Evolutionary conservation across 768 basidiomycete genomes (phyloP).

Genomic region (Collybia sp.): DNA sequence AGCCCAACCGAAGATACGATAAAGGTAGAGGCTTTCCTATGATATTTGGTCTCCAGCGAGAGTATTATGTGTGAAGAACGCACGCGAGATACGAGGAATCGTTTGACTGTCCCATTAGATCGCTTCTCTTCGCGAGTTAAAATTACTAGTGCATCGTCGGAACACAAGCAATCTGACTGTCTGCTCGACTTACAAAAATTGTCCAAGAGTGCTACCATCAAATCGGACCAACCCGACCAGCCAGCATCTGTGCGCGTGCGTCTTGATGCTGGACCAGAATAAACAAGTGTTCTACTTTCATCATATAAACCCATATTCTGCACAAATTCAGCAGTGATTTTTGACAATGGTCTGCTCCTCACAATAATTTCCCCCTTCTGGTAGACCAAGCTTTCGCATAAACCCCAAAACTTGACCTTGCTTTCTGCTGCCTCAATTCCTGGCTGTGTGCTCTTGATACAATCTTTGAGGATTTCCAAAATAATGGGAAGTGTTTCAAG

Average conservation of each 20-base stretch:
- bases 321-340: background rate
- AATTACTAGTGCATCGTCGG: slow-evolving; percentile 40
- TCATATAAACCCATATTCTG: slow-evolving; percentile 84
- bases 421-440: slow-evolving; percentile 89
- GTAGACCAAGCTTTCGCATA: slow-evolving; percentile 72
- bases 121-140: slow-evolving; percentile 59
- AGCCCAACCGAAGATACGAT: slow-evolving; percentile 69
- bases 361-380: slow-evolving; percentile 82
- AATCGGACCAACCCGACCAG: slow-evolving; percentile 67
- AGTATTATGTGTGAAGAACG: slow-evolving; percentile 14
- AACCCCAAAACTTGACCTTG: slow-evolving; percentile 83
- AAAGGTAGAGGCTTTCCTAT: slow-evolving; percentile 69
- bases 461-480: slow-evolving; percentile 59
- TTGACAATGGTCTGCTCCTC: slow-evolving; percentile 18
- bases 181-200: slow-evolving; percentile 57
- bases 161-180: background rate
- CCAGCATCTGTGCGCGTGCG: slow-evolving; percentile 59
- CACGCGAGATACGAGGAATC: slow-evolving; percentile 64
- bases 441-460: slow-evolving; percentile 82
- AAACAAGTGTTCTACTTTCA: slow-evolving; percentile 67
- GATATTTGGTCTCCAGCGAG: slow-evolving; percentile 1
- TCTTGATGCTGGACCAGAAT: slow-evolving; percentile 61
- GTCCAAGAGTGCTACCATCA: slow-evolving; percentile 65
- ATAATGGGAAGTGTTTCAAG: slow-evolving; percentile 72
- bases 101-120: slow-evolving; percentile 39